phyloP scores from a whole-genome alignment of 805 yeast genomes.

The Lipomyces yamanashiensis region DNA sequence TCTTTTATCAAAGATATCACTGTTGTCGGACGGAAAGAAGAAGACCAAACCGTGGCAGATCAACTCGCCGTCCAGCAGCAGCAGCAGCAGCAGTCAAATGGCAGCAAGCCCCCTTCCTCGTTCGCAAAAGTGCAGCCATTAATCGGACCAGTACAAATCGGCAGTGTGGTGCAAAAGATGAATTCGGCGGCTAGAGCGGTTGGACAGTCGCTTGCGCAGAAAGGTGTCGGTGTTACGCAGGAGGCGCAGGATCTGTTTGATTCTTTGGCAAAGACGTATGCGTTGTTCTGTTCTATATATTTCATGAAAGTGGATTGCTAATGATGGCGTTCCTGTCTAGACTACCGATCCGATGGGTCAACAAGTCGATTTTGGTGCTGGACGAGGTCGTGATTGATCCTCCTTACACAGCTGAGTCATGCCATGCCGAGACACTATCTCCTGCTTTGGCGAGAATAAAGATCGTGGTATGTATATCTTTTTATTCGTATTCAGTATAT shows the following conservation, averaged over 20 bases:
- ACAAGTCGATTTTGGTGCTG: conserved; percentile 51
- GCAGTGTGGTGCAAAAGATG: conserved; percentile 41
- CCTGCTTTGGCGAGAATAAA: conserved; percentile 51
- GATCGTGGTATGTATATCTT: conserved; percentile 49
- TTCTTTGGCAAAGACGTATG: conserved; percentile 49
- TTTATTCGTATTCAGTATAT: not conserved
- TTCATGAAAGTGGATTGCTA: not conserved
- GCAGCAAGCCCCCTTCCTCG: conserved; percentile 13
- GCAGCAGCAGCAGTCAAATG: conserved; percentile 34
- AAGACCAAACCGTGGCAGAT: conserved; percentile 2
- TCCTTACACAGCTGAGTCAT: conserved; percentile 49
- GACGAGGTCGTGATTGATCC: conserved; percentile 54
- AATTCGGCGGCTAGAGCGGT: conserved; percentile 41
- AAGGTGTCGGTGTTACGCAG: conserved; percentile 48
- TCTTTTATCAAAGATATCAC: conserved; percentile 60
- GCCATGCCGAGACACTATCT: conserved; percentile 42
- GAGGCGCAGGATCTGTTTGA: conserved; percentile 55
- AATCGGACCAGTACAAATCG: conserved; percentile 46
- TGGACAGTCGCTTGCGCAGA: conserved; percentile 39
- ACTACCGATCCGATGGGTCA: conserved; percentile 53
- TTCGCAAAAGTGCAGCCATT: conserved; percentile 45
- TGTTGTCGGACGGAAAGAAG: conserved; percentile 48
- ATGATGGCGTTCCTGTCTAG: conserved; percentile 4
- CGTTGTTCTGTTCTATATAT: not conserved
- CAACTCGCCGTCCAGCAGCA: not conserved